Evolutionary conservation across 495 filamentous ascomycete genomes (phyloP).

Genomic region (Corynascus novoguineensis): DNA sequence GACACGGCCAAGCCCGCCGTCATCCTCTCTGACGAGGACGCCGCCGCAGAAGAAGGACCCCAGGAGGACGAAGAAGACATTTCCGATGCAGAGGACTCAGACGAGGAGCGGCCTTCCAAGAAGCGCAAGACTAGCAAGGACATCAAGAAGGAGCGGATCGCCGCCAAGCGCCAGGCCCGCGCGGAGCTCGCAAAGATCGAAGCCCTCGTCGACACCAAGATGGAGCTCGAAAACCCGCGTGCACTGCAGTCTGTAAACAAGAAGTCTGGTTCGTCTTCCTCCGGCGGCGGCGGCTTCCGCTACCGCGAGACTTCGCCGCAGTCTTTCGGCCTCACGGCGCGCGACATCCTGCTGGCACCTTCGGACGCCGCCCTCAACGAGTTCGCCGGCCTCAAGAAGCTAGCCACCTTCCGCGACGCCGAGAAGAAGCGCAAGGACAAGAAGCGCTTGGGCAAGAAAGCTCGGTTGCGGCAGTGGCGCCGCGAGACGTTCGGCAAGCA

Average conservation of each 20-base stretch:
- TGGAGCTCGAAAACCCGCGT: constrained; percentile 63
- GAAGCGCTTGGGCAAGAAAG: constrained; percentile 87
- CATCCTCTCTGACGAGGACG: constrained; percentile 45
- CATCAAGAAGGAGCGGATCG: constrained; percentile 58
- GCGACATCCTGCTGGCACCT: constrained; percentile 83
- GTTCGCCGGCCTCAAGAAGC: constrained; percentile 89
- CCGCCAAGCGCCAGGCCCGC: constrained; percentile 67
- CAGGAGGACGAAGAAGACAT: constrained; percentile 25
- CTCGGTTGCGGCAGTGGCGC: constrained; percentile 80
- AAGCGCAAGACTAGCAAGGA: constrained; percentile 61
- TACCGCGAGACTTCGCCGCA: constrained; percentile 92
- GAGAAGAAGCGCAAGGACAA: constrained; percentile 85
- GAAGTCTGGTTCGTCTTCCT: constrained; percentile 17
- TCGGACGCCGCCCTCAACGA: constrained; percentile 81
- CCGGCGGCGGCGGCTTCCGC: constrained; percentile 52
- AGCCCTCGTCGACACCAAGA: constrained; percentile 73
- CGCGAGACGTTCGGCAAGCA: constrained; percentile 82
- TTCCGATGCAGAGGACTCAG: constrained; percentile 14
- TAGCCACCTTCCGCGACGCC: constrained; percentile 78
- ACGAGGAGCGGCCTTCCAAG: constrained; percentile 39
- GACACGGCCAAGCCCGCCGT: constrained; percentile 51
- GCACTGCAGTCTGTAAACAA: constrained; percentile 40
- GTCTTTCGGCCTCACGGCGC: constrained; percentile 79
- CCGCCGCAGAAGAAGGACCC: constrained; percentile 24
- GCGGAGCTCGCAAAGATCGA: constrained; percentile 79